phyloP scores from a whole-genome alignment of 176 grass and related monocot genomes.

The Avena insularis region DNA sequence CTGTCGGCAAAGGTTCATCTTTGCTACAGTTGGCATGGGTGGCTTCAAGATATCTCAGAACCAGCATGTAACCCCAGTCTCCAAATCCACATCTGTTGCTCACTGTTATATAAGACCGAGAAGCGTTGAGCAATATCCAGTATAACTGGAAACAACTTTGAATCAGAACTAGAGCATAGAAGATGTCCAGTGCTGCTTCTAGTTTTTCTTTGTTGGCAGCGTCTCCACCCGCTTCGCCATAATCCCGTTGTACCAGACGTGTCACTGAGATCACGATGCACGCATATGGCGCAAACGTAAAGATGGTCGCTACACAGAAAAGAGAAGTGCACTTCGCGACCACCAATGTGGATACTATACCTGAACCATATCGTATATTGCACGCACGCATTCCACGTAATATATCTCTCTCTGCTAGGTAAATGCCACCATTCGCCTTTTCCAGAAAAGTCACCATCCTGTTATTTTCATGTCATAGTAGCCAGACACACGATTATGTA shows the following conservation, averaged over 20 bases:
- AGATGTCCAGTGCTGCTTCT: background rate
- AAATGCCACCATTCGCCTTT: background rate
- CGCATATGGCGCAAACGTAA: background rate
- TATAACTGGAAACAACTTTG: background rate
- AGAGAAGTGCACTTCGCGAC: background rate
- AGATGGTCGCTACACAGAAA: background rate
- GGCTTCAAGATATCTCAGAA: background rate
- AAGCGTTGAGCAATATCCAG: background rate
- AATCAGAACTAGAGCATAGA: background rate
- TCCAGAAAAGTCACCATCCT: background rate
- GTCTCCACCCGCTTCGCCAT: background rate
- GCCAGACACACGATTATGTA: background rate
- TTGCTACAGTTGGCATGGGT: background rate
- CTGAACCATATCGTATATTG: background rate
- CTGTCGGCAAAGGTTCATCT: background rate
- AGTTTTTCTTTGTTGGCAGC: background rate
- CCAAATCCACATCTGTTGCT: background rate
- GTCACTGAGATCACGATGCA: background rate
- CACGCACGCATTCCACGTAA: background rate
- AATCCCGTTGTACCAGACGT: background rate
- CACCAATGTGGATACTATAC: background rate
- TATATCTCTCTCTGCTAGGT: background rate
- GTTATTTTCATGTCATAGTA: background rate
- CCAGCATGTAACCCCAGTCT: background rate
- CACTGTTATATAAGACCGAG: fast-evolving